A percentile compares a stretch with the other conserved stretches of the same genome.
phyloP scores from a whole-genome alignment of 208 protist species.

The Acanthamoeba castellanii region DNA sequence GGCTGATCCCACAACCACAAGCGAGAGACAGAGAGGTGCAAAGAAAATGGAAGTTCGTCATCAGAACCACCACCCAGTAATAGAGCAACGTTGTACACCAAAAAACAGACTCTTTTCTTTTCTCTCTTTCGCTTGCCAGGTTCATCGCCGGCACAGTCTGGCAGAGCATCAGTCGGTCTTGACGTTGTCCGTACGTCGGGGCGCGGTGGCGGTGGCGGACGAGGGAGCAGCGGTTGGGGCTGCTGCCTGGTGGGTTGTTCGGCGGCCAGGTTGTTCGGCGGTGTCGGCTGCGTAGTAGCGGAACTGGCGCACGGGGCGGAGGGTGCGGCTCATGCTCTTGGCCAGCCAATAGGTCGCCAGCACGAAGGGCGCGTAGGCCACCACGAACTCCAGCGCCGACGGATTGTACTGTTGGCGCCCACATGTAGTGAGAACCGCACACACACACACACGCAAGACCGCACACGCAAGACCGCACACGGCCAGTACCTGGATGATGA shows the following conservation, averaged over 20 bases:
- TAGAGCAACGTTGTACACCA: too few relatives aligned
- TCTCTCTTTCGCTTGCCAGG: neutral
- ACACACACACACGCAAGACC: neutral
- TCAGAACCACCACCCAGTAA: too few relatives aligned
- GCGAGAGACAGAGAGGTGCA: too few relatives aligned
- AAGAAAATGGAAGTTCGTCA: too few relatives aligned
- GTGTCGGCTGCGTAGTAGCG: neutral
- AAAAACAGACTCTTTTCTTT: too few relatives aligned
- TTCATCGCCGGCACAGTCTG: too few relatives aligned
- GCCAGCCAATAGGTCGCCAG: neutral
- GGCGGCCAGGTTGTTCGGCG: neutral
- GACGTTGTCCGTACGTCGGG: too few relatives aligned
- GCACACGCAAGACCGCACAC: neutral
- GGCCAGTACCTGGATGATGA: neutral
- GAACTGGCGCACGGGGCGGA: neutral
- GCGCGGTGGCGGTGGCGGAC: too few relatives aligned
- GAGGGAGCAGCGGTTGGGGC: too few relatives aligned
- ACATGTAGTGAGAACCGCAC: too few relatives aligned
- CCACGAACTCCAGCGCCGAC: conserved; percentile 1
- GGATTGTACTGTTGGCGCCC: neutral
- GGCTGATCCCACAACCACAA: neutral
- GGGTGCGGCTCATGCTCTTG: neutral
- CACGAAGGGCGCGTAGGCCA: neutral
- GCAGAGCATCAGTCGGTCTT: too few relatives aligned
- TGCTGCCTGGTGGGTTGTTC: too few relatives aligned